Evolutionary conservation across 2,329 filamentous ascomycete genomes (phyloP).

Genomic region (Calonectria multiphialidica): DNA sequence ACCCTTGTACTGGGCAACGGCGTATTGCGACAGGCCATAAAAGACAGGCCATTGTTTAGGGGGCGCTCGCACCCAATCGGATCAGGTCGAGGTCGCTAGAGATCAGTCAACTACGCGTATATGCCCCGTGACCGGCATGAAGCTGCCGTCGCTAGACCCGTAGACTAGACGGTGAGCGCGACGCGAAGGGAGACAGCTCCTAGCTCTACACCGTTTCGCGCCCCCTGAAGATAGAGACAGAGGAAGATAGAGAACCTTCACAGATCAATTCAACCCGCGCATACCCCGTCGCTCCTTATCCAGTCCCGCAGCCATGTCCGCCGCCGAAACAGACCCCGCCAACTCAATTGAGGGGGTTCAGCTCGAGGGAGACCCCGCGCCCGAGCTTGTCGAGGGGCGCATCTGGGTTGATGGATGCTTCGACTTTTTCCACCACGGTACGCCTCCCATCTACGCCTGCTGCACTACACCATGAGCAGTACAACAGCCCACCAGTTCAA

Average conservation of each 20-base stretch:
- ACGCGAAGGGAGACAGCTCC: not conserved
- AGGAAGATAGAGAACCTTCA: not conserved
- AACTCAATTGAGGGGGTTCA: constrained; percentile 41
- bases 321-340: constrained; percentile 33
- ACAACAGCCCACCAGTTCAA: too few species aligned
- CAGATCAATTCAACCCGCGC: not conserved
- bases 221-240: too few species aligned
- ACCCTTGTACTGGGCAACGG: not conserved
- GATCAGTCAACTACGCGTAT: not conserved
- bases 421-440: constrained; percentile 98
- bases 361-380: constrained; percentile 60
- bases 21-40: not conserved
- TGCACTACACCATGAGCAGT: too few species aligned
- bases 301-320: constrained; percentile 28
- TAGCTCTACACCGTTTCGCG: too few species aligned
- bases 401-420: constrained; percentile 99
- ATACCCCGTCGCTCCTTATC: not conserved
- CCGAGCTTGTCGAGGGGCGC: constrained; percentile 73
- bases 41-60: too few species aligned
- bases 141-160: not conserved
- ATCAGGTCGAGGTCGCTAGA: not conserved
- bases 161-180: not conserved
- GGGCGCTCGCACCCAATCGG: not conserved
- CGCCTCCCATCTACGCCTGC: constrained; percentile 33
- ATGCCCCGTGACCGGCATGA: not conserved